phyloP scores from a whole-genome alignment of 2,329 filamentous ascomycete species.

The Gliomastix tumulicola region DNA sequence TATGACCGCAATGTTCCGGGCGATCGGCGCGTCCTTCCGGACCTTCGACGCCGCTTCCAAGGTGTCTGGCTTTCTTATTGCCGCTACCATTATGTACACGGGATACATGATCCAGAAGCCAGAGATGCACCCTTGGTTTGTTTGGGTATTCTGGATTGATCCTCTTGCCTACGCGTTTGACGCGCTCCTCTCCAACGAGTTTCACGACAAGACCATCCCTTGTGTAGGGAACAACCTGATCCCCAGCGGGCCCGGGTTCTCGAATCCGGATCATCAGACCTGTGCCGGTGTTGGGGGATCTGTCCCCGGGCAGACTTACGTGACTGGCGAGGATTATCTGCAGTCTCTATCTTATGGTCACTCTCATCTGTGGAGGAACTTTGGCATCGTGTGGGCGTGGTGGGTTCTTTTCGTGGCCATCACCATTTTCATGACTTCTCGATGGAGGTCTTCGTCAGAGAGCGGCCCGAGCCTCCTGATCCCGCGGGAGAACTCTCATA shows the following conservation, averaged over 20 bases:
- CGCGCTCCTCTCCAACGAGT: slow-evolving; percentile 63
- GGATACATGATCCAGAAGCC: slow-evolving; percentile 57
- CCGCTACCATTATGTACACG: slow-evolving; percentile 51
- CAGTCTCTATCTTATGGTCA: slow-evolving; percentile 44
- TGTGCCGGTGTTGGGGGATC: slow-evolving; percentile 55
- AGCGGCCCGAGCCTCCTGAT: slow-evolving; percentile 50
- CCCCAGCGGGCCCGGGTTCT: slow-evolving; percentile 41
- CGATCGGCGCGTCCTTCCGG: slow-evolving; percentile 45
- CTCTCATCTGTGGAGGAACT: slow-evolving; percentile 50
- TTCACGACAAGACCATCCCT: slow-evolving; percentile 46
- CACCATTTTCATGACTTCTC: slow-evolving; percentile 49
- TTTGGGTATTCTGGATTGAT: slow-evolving; percentile 50
- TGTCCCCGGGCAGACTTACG: slow-evolving; percentile 32
- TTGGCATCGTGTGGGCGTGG: slow-evolving; percentile 56
- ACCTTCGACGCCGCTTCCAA: slow-evolving; percentile 56
- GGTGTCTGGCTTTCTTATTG: slow-evolving; percentile 41
- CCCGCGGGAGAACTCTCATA: slow-evolving; percentile 49
- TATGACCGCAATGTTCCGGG: slow-evolving; percentile 53
- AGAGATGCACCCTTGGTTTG: slow-evolving; percentile 57
- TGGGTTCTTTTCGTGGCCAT: slow-evolving; percentile 52
- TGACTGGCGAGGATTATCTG: slow-evolving; percentile 55
- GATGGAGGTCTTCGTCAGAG: slow-evolving; percentile 48
- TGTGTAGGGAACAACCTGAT: slow-evolving; percentile 44
- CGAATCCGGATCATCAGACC: slow-evolving; percentile 32
- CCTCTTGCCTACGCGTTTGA: slow-evolving; percentile 67